These are phyloP conservation scores for Manihot esculenta DNA, from an alignment of 441 rosid species.

Conservation along the genomic window DNA sequence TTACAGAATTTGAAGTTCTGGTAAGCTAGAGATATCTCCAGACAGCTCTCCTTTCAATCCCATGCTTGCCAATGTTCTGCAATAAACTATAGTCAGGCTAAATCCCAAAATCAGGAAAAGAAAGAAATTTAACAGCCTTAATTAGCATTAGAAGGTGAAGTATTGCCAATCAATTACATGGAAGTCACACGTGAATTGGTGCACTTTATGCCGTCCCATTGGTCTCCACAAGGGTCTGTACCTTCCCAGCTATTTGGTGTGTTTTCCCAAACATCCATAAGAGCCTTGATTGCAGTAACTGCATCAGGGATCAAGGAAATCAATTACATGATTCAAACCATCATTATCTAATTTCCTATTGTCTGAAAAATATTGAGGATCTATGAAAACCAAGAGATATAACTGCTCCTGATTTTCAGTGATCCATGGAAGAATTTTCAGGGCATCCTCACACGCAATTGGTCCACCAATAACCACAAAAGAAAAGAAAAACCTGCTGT, in stretches of 20 bases:
- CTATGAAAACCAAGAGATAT: background rate
- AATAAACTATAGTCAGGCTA: constrained; percentile 20
- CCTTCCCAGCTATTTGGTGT: constrained; percentile 64
- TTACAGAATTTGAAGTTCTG: constrained; percentile 66
- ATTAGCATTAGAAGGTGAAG: constrained; percentile 10
- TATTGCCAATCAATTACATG: constrained; percentile 42
- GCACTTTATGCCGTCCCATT: constrained; percentile 78
- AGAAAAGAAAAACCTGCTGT: background rate
- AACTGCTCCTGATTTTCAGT: background rate
- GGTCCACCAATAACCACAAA: background rate
- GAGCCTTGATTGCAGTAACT: constrained; percentile 44
- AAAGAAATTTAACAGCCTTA: constrained; percentile 7
- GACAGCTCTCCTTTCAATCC: constrained; percentile 54
- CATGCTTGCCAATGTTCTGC: constrained; percentile 58
- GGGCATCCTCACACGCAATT: background rate
- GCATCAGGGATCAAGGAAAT: constrained; percentile 16
- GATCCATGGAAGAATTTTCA: background rate
- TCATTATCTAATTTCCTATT: background rate
- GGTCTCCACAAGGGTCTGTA: constrained; percentile 69
- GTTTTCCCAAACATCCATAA: constrained; percentile 47
- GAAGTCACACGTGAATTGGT: constrained; percentile 46
- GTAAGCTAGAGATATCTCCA: constrained; percentile 46
- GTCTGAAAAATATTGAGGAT: background rate
- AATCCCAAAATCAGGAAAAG: background rate
- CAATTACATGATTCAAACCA: background rate